phyloP scores from a whole-genome alignment of 2,329 filamentous ascomycete genomes.

The Alternaria arbusti region DNA sequence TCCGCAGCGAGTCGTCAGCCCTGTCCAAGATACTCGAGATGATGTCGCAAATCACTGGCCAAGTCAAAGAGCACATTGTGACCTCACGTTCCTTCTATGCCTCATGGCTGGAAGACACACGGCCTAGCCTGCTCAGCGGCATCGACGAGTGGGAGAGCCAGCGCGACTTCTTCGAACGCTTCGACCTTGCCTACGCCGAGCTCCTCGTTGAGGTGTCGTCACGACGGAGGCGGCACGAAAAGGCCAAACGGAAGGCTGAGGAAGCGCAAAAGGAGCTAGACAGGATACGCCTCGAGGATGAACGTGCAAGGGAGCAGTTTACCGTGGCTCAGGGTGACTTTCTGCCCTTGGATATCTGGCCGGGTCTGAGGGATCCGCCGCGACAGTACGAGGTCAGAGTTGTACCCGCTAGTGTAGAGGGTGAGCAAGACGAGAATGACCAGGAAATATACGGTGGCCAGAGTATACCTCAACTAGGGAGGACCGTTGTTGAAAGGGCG shows the following conservation, averaged over 20 bases:
- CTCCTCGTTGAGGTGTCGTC: slow-evolving; percentile 84
- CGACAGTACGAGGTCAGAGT: slow-evolving; percentile 43
- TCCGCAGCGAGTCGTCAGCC: slow-evolving; percentile 62
- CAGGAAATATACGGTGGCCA: slow-evolving; percentile 23
- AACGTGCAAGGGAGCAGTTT: slow-evolving; percentile 76
- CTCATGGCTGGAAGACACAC: slow-evolving; percentile 74
- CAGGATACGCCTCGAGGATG: slow-evolving; percentile 74
- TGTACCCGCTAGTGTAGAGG: slow-evolving; percentile 18
- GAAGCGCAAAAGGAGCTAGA: slow-evolving; percentile 81
- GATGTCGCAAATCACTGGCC: slow-evolving; percentile 70
- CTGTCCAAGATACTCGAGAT: slow-evolving; percentile 69
- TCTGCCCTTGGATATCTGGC: slow-evolving; percentile 87
- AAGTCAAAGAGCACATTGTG: slow-evolving; percentile 69
- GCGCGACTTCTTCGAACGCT: slow-evolving; percentile 84
- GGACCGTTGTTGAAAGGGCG: slow-evolving; percentile 45
- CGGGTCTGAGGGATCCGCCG: slow-evolving; percentile 56
- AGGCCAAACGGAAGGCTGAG: slow-evolving; percentile 74
- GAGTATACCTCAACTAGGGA: slow-evolving; percentile 44
- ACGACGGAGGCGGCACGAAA: slow-evolving; percentile 73
- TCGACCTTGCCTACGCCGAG: slow-evolving; percentile 81
- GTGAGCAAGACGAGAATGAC: slow-evolving; percentile 22
- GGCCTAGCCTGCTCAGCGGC: slow-evolving; percentile 69
- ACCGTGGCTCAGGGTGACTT: slow-evolving; percentile 83
- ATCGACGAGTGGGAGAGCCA: slow-evolving; percentile 79
- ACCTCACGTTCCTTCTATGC: slow-evolving; percentile 68